phyloP scores from a whole-genome alignment of 345 rosid species.

The Salix udensis region DNA sequence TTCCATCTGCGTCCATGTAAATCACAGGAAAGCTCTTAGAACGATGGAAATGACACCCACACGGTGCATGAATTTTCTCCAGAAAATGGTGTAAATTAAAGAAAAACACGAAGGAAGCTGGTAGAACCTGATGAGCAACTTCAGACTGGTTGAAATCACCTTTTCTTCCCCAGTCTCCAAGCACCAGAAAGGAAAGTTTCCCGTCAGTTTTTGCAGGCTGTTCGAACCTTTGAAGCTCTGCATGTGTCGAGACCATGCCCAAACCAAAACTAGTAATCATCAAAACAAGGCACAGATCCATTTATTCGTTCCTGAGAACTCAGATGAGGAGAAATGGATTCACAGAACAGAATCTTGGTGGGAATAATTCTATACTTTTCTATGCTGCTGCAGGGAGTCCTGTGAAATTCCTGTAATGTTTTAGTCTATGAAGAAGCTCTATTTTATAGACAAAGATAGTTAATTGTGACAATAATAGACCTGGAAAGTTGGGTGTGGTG shows the following conservation, averaged over 20 bases:
- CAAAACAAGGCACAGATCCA: not conserved
- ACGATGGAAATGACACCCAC: not conserved
- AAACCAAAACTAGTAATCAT: not conserved
- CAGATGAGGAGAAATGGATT: not conserved
- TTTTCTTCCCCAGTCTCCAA: slow-evolving; percentile 91
- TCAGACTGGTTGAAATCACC: slow-evolving; percentile 62
- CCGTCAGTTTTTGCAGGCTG: slow-evolving; percentile 49
- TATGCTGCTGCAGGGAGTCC: not conserved
- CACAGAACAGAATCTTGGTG: not conserved
- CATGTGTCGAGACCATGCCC: slow-evolving; percentile 12
- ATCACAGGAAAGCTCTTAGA: not conserved
- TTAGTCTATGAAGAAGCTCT: not conserved
- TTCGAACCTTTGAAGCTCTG: slow-evolving; percentile 51
- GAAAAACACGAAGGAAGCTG: not conserved
- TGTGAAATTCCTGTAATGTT: not conserved
- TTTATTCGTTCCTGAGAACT: not conserved
- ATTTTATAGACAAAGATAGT: no score
- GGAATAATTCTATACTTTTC: not conserved
- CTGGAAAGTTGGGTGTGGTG: not conserved
- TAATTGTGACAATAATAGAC: no score
- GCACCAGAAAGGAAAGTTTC: slow-evolving; percentile 53
- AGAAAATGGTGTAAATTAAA: not conserved
- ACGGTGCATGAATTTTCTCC: not conserved
- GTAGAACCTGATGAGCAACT: slow-evolving; percentile 58
- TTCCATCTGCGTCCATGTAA: slow-evolving; percentile 57